Base-by-base conservation (phyloP, 2,329 filamentous ascomycete genomes). In the Botrytis paeoniae region DNA sequence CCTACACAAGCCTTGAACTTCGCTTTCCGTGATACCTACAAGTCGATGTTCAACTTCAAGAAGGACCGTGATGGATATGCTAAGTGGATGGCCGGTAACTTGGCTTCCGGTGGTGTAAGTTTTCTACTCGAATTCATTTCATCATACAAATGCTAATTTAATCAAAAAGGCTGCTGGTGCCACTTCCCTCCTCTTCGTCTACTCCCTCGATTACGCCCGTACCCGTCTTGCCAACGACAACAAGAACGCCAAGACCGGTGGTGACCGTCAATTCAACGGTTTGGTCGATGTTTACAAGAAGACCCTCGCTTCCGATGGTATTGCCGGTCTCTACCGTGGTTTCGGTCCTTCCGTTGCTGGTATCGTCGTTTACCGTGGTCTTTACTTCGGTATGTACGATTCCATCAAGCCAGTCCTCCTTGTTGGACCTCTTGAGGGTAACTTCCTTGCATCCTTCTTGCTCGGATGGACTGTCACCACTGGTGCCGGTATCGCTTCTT, bases 361-460 rank as follows among this genome's bases (percentile, higher is more conserved):
- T 92, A 99, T 99, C 86, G 87, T 99, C 83, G 96, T 99, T 88
- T 99, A 99, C 94, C 96, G 96, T 94, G 96, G 96, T 98, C 94
- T 99, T 82, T 99, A 99, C 95, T 99, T 99, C 93, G 96, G 96
- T 85, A 93, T 99, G 93, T 99, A 99, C 94, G 96, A 99, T 89
- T 99, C 96, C 81, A 92, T 99, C 91, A 99, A 99, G 94, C 96
- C 96, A 82, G 93, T 98, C 83, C 86, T 98, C 87, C 94, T 99
- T 80, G 90, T 92, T 85, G 96, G 96, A 85, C 77, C 84, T 85
- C 94, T 99, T 82, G 91, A 94, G 88, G 95, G 95, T 89, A 98
- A 95, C 93, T 99, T 99, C 95, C 89, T 99, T 83, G 96, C 96
- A 85, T 99, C 96, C 80, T 99, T 99, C 94, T 83, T 90, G 84